These are phyloP conservation scores for Knufia fluminis DNA, from an alignment of 2,329 filamentous ascomycete species.

Conservation along the genomic window DNA sequence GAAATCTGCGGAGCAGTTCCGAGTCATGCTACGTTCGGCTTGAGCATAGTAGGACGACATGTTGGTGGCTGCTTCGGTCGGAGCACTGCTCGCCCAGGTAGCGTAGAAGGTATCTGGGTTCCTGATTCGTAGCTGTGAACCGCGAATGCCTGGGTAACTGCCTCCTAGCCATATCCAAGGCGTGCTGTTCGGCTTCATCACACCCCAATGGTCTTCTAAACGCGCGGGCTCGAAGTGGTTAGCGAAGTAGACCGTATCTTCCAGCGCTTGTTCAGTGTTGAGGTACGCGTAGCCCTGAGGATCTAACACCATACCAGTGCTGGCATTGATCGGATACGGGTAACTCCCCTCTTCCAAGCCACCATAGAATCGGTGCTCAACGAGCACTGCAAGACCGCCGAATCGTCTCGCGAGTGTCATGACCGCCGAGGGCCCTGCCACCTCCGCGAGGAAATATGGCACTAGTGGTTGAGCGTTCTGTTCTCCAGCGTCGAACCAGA, in stretches of 20 bases:
- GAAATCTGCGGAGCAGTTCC: slow-evolving; percentile 43
- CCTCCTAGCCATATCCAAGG: slow-evolving; percentile 39
- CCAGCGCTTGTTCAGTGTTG: slow-evolving; percentile 33
- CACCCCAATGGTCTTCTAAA: slow-evolving; percentile 23
- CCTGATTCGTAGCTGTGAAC: slow-evolving; percentile 14
- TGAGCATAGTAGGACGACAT: slow-evolving; percentile 46
- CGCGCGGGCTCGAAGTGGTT: slow-evolving; percentile 28
- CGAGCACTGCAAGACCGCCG: slow-evolving; percentile 30
- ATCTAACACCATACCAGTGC: not conserved
- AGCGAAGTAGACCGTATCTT: slow-evolving; percentile 36
- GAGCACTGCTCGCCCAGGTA: slow-evolving; percentile 34
- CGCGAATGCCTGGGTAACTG: slow-evolving; percentile 35
- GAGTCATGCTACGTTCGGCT: slow-evolving; percentile 39
- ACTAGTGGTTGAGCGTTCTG: slow-evolving; percentile 25
- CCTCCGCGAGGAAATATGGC: slow-evolving; percentile 23
- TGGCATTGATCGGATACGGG: not conserved
- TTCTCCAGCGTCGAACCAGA: slow-evolving; percentile 42
- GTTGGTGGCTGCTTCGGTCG: slow-evolving; percentile 40
- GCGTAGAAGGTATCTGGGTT: slow-evolving; percentile 36
- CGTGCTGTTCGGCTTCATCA: slow-evolving; percentile 29
- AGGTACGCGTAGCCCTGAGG: slow-evolving; percentile 27
- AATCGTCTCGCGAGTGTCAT: slow-evolving; percentile 27
- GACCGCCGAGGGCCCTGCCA: not conserved
- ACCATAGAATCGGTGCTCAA: slow-evolving; percentile 25
- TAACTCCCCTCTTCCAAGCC: too few species aligned